Evolutionary conservation across 192 early-diverging fungal species (phyloP), one percentile per base, ranked within the genome.

Genomic region (Linnemannia schmuckeri): DNA sequence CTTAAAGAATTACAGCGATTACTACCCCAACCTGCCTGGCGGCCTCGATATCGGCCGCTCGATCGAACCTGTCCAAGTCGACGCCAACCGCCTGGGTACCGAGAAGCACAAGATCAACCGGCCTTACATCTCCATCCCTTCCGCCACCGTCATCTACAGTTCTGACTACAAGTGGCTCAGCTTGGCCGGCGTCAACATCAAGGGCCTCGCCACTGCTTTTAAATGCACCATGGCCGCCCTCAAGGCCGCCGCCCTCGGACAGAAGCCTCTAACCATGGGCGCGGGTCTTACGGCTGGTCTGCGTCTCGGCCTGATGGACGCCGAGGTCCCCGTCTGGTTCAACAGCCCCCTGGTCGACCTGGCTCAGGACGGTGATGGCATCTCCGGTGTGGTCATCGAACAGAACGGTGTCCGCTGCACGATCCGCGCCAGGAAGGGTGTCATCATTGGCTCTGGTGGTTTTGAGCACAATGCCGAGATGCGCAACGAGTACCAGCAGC

Each of bases 401-500:
- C 38, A 78, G 35, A 71, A 55, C 47, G 76, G 76, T 33, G 63
- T 77, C 41, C 76, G 61, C 38, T 22, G 40, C 13, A 77, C 44
- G 6, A 46, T 68, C 5, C 61, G 30, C 20, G 61, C 76, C 27
- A 46, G 35, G 7, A 78, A 57, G 69, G 77, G 76, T 30, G 76
- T 77, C 38, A 27, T 77, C 41, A 70, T 77, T 22, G 41, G 63
- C 66, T 69, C 76, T 1, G 76, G 76, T 1, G 76, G 76, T 15
- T 77, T 77, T 70, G 76, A 77, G 44, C 76, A 77, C 30, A 77
- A 77, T 70, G 42, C 66, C 9, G 66, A 77, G 41, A 77, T 77
- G 76, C 61, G 76, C 1, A 15, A 41, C 15, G 66, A 77, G 15
- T 77, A 77, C 44, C 76, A 77, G 66, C 66, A 69, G 76, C 76